Evolutionary conservation across 1,284 basidiomycete genomes (phyloP), one percentile per base, ranked within the genome.

Genomic region (Porodaedalea pini): DNA sequence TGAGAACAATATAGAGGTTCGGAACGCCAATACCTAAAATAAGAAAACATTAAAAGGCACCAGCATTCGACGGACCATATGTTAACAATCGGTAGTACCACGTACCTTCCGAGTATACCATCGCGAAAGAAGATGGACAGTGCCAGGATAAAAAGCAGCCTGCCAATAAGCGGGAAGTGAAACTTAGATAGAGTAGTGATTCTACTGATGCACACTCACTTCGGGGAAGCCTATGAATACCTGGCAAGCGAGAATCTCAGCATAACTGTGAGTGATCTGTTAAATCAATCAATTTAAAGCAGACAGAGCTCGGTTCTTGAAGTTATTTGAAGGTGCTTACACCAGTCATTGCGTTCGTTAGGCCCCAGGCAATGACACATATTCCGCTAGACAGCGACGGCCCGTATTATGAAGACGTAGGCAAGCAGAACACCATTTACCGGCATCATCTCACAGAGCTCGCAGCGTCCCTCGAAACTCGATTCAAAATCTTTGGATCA

Each of bases 401-500:
- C 31, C 64, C 62, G n/a, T n/a, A n/a, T n/a, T n/a, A n/a, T n/a
- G n/a, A n/a, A n/a, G n/a, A 40, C 32, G 50, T 4, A 8, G 43
- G 7, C 21, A 2, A 45, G 34, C 15, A 34, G 11, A 15, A 41
- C 34, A 25, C 10, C 11, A 17, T 2, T 8, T n/a, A 7, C 6
- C 32, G 7, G 5, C 7, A 45, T 31, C 2, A 15, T 55, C 61
- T 19, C n/a, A n/a, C n/a, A n/a, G n/a, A n/a, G n/a, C n/a, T 64
- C 60, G 57, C 69, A 17, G 53, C 45, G 29, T 54, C 79, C 82
- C 79, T 74, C 43, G 74, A 72, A 43, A 83, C 73, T 58, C 75
- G 74, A 56, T 82, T 82, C 31, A 85, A 63, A 50, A 82, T 71
- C 81, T 83, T 7, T 39, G 40, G 13, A 41, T 21, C n/a, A n/a